A percentile compares a stretch with the other conserved stretches of the same genome.
These are phyloP conservation scores for Phialocephala subalpina DNA, from an alignment of 2,329 filamentous ascomycete species.

Conservation along the genomic window DNA sequence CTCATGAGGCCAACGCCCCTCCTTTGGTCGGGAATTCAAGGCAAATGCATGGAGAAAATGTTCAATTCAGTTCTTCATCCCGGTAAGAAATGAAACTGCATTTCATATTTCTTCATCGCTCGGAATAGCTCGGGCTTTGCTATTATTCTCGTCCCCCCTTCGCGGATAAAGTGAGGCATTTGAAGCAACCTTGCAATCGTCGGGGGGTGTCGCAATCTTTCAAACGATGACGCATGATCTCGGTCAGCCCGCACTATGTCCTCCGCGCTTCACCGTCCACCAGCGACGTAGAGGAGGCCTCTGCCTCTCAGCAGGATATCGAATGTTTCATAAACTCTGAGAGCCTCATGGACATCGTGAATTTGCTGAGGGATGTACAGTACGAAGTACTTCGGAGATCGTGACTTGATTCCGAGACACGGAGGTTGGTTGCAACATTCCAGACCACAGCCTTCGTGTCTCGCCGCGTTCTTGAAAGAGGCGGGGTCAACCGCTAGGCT, in stretches of 20 bases:
- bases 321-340: not conserved
- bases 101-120: not conserved
- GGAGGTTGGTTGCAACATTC: not conserved
- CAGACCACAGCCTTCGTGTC: constrained; percentile 2
- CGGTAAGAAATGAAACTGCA: not conserved
- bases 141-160: not conserved
- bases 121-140: not conserved
- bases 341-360: not conserved
- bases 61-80: not conserved
- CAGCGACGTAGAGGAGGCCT: not conserved
- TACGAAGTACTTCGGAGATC: not conserved
- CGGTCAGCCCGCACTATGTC: constrained; percentile 2
- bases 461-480: constrained; percentile 14
- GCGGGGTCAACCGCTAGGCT: constrained; percentile 19
- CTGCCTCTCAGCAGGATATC: not conserved
- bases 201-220: constrained; percentile 17
- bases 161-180: constrained; percentile 14
- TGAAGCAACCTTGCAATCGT: constrained; percentile 1
- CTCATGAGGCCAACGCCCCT: not conserved
- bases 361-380: not conserved
- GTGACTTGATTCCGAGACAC: constrained; percentile 17
- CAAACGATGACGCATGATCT: constrained; percentile 22
- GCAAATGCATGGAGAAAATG: not conserved
- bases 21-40: not conserved
- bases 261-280: not conserved